Evolutionary conservation across 1,284 basidiomycete species (phyloP), one percentile per base, ranked within the genome.

Genomic region (Meripilus lineatus): DNA sequence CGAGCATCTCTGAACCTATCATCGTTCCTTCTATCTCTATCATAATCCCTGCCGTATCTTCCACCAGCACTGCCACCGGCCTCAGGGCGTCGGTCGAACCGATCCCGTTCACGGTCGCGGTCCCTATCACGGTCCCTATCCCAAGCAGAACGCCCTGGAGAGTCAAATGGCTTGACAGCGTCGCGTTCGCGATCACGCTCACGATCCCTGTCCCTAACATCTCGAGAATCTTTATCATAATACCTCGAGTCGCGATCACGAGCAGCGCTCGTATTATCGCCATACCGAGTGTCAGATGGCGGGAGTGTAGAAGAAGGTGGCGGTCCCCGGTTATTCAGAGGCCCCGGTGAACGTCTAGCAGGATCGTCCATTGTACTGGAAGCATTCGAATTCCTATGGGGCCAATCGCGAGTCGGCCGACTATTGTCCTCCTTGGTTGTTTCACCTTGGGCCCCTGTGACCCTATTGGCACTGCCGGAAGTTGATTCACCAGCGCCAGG

Each of bases 1-100:
- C 56, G 58, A 26, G 23, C 57, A 45, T 58, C 60, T 37, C 54
- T 55, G 33, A 48, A 38, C 36, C 58, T 53, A 40, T 63, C 59
- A 36, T 59, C 53, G 37, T 30, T 48, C 18, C 59, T 55, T 32
- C 55, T 45, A 38, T 56, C 53, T 17, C 20, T 8, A 40, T 22
- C 44, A n/a, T 45, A 45, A 3, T 39, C 44, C 22, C 39, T 25
- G 21, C 20, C 39, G n/a, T 43, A 34, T 11, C 21, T 20, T 15
- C 42, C 23, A 39, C 18, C 22, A 4, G 23, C 6, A 21, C 18
- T 17, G 8, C n/a, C n/a, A n/a, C n/a, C n/a, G n/a, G n/a, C n/a
- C n/a, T n/a, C n/a, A n/a, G n/a, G n/a, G n/a, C n/a, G n/a, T n/a
- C n/a, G n/a, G n/a, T n/a, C n/a, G n/a, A n/a, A n/a, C n/a, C 34